Evolutionary conservation across 2,329 filamentous ascomycete genomes (phyloP), one percentile per base, ranked within the genome.

Genomic region (Botrytis galanthina): DNA sequence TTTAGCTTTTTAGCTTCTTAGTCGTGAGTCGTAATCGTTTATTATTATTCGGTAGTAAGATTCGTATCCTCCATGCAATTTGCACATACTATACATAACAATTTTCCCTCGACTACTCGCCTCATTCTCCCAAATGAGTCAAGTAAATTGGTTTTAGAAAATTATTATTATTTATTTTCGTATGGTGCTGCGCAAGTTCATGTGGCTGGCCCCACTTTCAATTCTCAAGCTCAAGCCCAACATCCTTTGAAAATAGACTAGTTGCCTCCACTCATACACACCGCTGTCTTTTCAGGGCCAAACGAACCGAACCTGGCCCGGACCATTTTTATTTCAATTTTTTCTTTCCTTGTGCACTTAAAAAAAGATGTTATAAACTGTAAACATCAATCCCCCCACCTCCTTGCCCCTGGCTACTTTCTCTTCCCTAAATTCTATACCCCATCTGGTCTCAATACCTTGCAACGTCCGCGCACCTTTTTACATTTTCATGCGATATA

Each of bases 401-500:
- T 35, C 35, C 48, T 54, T 68, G 26, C 66, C 66, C 66, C 66
- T 68, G 35, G 22, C 35, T 68, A 29, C 51, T 54, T 57, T 29
- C 51, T 54, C 42, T 42, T 71, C 22, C 44, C 29, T 66, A 44
- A 29, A 61, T 70, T 70, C 68, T 62, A 71, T 72, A 59, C 71
- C 71, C 37, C n/a, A 68, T 72, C 48, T n/a, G 71, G 71, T 44
- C 57, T 62, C 48, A 59, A 61, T 63, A 57, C 69, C 72, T 74
- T 73, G 59, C 72, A 69, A 74, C 70, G 71, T 68, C 70, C 69
- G 62, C 63, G 59, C 60, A 71, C 72, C 59, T 42, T 70, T 62
- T 72, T 46, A 68, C 73, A 75, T 71, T 66, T 74, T 75, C 72
- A 75, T 74, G 73, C 74, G 61, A 76, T 77, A 74, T 74, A 69